A percentile compares a stretch with the other conserved stretches of the same genome.
Conservation (phyloP, 768 basidiomycete genomes). For the Tylopilus vinaceipallidus region DNA sequence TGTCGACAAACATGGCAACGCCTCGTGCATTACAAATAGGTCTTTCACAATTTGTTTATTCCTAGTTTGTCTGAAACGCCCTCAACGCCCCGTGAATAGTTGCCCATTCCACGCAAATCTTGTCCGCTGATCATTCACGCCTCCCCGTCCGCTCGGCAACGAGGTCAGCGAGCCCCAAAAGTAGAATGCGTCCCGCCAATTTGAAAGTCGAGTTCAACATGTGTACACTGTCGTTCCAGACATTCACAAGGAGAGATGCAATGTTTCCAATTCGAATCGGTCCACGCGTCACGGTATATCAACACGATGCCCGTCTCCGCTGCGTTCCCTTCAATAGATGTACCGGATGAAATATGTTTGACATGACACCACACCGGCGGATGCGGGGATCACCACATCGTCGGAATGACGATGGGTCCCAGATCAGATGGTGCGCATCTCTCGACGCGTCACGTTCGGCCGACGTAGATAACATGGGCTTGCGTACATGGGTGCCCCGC, state of each 20-base stretch:
- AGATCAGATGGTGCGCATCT: conserved; percentile 8
- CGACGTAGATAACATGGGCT: not conserved
- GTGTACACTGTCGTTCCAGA: not conserved
- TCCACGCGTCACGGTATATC: not conserved
- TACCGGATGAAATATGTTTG: not conserved
- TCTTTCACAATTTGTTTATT: not conserved
- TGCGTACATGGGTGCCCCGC: not conserved
- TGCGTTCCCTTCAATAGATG: not conserved
- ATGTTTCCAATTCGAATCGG: conserved; percentile 2
- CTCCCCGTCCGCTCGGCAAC: conserved; percentile 1
- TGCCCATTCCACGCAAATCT: not conserved
- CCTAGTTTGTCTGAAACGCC: not conserved
- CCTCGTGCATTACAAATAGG: conserved; percentile 16
- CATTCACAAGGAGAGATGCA: not conserved
- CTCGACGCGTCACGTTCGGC: not conserved
- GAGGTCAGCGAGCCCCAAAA: conserved; percentile 8
- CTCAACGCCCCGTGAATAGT: not conserved
- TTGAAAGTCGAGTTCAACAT: conserved; percentile 7
- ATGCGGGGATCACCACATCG: not conserved
- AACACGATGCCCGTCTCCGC: not conserved
- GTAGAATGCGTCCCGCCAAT: not conserved
- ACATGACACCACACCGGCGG: not conserved
- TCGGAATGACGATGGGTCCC: not conserved
- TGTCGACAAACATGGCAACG: not conserved
- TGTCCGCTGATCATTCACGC: conserved; percentile 13